Evolutionary conservation across 345 rosid species (phyloP).

Genomic region (Lepidium aucheri): DNA sequence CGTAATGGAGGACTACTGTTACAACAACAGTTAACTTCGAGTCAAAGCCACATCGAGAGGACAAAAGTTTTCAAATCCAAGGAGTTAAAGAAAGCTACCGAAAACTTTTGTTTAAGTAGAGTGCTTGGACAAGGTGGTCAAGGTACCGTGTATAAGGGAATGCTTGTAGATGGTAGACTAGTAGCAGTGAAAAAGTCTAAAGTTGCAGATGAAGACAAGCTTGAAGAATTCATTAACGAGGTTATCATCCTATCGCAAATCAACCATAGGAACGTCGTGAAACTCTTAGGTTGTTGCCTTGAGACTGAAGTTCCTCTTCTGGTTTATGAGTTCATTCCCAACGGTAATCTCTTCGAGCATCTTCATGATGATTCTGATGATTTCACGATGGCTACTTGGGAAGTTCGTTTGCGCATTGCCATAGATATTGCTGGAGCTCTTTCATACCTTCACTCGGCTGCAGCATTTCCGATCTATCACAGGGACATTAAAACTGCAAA

Average conservation of each 20-base stretch:
- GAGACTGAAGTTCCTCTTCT: conserved; percentile 2
- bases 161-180: neutral
- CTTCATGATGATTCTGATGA: neutral
- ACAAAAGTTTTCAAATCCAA: neutral
- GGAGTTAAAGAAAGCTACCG: neutral
- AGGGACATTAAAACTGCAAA: conserved; percentile 5
- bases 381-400: conserved; percentile 22
- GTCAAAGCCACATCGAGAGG: neutral
- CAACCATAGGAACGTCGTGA: conserved; percentile 9
- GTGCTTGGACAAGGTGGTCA: conserved; percentile 9
- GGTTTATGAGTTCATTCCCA: conserved; percentile 4
- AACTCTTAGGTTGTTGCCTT: conserved; percentile 8
- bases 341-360: conserved; percentile 4
- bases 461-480: neutral
- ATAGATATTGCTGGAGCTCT: conserved; percentile 16
- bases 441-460: conserved; percentile 23
- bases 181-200: conserved; percentile 5
- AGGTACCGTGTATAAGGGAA: conserved; percentile 6
- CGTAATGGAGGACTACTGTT: conserved; percentile 2
- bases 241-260: neutral
- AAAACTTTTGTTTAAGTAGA: neutral
- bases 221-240: conserved; percentile 5
- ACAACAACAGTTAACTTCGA: conserved; percentile 1
- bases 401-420: conserved; percentile 25
- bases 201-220: neutral